phyloP scores from a whole-genome alignment of 192 early-diverging fungal species.

The Thoreauomyces humboldtii region DNA sequence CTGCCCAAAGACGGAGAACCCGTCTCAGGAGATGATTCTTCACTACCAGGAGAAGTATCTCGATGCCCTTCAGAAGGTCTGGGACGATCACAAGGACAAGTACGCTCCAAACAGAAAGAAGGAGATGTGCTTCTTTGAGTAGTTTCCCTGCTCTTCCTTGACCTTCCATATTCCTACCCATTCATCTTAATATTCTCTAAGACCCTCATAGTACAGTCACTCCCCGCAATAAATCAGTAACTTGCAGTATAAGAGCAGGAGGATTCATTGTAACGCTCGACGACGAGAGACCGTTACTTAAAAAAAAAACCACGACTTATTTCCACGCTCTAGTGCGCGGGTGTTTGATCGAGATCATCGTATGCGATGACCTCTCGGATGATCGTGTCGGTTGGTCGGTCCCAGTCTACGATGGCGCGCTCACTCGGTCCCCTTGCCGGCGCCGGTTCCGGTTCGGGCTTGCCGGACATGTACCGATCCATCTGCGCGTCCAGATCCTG shows the following conservation, averaged over 20 bases:
- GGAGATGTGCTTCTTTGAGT: constrained; percentile 68
- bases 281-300: no score
- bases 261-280: no score
- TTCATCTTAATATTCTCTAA: no score
- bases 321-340: no score
- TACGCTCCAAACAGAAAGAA: constrained; percentile 63
- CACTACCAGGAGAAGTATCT: constrained; percentile 69
- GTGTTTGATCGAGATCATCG: constrained; percentile 22
- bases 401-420: constrained; percentile 10
- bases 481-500: constrained; percentile 26
- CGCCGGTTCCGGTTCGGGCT: constrained; percentile 4
- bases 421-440: neutral
- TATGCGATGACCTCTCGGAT: constrained; percentile 18
- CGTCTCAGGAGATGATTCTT: constrained; percentile 57
- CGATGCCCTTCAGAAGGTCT: constrained; percentile 59
- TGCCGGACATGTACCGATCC: constrained; percentile 20
- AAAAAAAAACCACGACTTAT: no score
- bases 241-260: no score
- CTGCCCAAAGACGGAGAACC: constrained; percentile 52
- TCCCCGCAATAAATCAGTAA: no score
- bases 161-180: no score
- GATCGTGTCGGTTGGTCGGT: neutral
- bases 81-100: constrained; percentile 68
- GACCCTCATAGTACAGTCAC: no score
- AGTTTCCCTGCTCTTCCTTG: no score